Base-by-base conservation (phyloP, 2,329 filamentous ascomycete genomes). In the Cladosporium phlei region DNA sequence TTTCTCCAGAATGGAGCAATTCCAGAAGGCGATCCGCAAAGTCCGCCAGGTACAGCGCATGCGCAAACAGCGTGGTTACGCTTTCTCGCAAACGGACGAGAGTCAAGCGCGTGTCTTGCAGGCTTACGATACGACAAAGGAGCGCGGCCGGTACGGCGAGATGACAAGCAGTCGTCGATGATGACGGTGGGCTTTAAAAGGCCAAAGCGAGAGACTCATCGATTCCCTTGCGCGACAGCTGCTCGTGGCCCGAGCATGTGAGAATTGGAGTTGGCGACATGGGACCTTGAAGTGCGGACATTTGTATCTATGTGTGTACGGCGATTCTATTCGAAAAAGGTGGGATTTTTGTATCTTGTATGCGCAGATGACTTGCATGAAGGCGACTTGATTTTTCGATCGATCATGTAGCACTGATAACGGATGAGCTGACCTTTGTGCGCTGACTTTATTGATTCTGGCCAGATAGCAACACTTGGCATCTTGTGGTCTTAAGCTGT, bases 21-120 rank as follows among this genome's bases (percentile, higher is more conserved):
- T 98, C 76, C 93, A 98, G 71, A 98, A 98, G 71, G 93, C 93
- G 17, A 97, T 98, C 63, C 86, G 93, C 61, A 98, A 98, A 72
- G 93, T 98, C 44, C 82, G 93, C 42, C 93, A 98, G 69, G 93
- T 97, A 30, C 93, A 97, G 71, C 86, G 93, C 54, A 98, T 97
- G 93, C 88, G 93, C 65, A 98, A 98, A 72, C 93, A 98, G 72
- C 86, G 93, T 62, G 93, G 93, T 25, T 98, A 98, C 64, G 93
- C 93, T 52, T 98, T 98, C 70, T 95, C 88, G 58, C 90, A 96
- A 69, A 94, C 91, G 49, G 93, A 98, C 65, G 93, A 98, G 69
- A 88, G 85, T 59, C 93, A 97, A 71, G 95, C 91, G 57, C 80
- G 91, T 58, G 87, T 98, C 53, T 76, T 98, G 63, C 91, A 96